A percentile compares a stretch with the other conserved stretches of the same genome.
phyloP scores from a whole-genome alignment of 768 basidiomycete genomes.

The Coprinellus micaceus region DNA sequence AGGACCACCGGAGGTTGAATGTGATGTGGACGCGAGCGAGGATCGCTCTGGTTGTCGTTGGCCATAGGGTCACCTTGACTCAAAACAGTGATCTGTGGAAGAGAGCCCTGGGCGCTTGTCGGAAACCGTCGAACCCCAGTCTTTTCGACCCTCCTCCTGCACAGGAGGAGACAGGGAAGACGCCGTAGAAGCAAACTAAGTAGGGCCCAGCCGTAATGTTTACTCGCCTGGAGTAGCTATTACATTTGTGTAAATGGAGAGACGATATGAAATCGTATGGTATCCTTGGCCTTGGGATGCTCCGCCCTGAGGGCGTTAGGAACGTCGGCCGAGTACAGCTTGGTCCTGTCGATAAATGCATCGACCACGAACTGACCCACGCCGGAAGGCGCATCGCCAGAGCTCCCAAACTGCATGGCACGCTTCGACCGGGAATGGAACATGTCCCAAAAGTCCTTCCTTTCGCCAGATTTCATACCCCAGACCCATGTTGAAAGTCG shows the following conservation, averaged over 20 bases:
- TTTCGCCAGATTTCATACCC: too few relatives aligned
- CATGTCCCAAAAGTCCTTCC: too few relatives aligned
- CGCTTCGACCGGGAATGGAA: too few relatives aligned
- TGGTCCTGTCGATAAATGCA: not conserved
- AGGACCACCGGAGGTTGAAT: slow-evolving; percentile 56
- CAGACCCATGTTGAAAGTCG: too few relatives aligned
- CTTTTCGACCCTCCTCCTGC: not conserved
- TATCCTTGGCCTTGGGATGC: not conserved
- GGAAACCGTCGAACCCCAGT: slow-evolving; percentile 17
- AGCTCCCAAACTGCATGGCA: too few relatives aligned
- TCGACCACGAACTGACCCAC: not conserved
- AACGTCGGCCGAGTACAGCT: not conserved
- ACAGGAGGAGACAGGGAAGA: not conserved
- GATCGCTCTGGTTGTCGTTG: slow-evolving; percentile 57
- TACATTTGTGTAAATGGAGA: not conserved
- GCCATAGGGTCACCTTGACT: slow-evolving; percentile 49
- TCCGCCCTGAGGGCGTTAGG: not conserved
- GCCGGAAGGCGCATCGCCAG: too few relatives aligned
- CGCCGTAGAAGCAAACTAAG: not conserved
- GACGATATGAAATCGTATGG: not conserved
- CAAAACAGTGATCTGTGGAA: slow-evolving; percentile 44
- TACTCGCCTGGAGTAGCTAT: not conserved
- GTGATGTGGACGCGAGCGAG: slow-evolving; percentile 70
- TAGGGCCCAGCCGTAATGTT: not conserved
- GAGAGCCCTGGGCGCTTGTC: slow-evolving; percentile 43